phyloP scores from a whole-genome alignment of 2,329 filamentous ascomycete species.

The Colletotrichum melonis region DNA sequence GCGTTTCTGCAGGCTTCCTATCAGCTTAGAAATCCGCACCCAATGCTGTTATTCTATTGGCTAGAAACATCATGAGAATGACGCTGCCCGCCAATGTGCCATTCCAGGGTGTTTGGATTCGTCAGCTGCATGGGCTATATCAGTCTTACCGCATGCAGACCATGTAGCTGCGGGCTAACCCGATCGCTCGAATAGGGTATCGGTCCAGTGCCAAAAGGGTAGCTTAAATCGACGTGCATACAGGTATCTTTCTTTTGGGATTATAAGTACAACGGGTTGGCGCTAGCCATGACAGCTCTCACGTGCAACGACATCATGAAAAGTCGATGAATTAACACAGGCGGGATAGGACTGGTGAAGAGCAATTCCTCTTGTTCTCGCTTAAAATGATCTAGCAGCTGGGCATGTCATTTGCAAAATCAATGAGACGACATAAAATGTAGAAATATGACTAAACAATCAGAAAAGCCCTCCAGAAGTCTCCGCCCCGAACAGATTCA shows the following conservation, averaged over 20 bases:
- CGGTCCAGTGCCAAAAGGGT: background rate
- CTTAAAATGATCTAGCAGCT: no score
- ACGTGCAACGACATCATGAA: background rate
- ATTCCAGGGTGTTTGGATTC: background rate
- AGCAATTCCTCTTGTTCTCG: no score
- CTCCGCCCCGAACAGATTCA: background rate
- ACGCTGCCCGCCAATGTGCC: background rate
- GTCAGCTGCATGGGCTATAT: background rate
- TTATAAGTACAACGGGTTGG: background rate
- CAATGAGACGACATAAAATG: no score
- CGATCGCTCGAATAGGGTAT: background rate
- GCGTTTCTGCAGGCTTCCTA: background rate
- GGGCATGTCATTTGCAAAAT: no score
- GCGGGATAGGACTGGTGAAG: no score
- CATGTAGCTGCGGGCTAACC: background rate
- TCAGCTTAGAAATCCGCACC: background rate
- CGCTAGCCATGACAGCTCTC: background rate
- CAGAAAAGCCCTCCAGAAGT: slow-evolving; percentile 3
- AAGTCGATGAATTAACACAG: no score
- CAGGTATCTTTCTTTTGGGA: background rate
- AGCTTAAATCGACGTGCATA: background rate
- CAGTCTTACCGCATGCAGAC: background rate
- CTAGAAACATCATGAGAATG: background rate
- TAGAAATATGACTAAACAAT: background rate
- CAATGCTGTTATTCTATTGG: background rate